Base-by-base conservation (phyloP, 2,329 filamentous ascomycete genomes). In the Xylaria sp. region DNA sequence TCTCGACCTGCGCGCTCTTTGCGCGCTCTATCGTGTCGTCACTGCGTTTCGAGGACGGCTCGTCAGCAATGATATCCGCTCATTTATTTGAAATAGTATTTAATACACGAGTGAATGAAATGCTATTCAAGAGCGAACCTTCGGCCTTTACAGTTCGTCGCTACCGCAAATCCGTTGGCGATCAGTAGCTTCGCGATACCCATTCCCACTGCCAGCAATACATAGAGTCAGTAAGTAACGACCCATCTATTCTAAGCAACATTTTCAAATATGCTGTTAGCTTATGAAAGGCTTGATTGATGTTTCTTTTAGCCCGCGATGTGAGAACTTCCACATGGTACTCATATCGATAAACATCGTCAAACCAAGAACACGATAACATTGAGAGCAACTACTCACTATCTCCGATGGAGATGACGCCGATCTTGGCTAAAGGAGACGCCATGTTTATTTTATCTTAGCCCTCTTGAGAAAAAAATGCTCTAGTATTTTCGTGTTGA, bases 11-110 rank as follows among this genome's bases (percentile, higher is more conserved):
- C 4, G 86, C 86, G 20, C 80, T 78, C 64, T 81, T 78, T 57
- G 89, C 89, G 39, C 90, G 85, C 59, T 85, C 80, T 57, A 87
- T 75, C 0, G 90, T 92, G 69, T 90, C 84, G 73, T 86, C 81
- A 75, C 88, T 89, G 71, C 49, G 18, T 31, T 18, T 25, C 7
- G 5, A 36, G 33, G 41, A 15, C 15, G 13, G n/a, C 36, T 56
- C 57, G 60, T 67, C 51, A 70, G 62, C 36, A 58, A n/a, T 15
- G 39, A 2, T 9, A 10, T 54, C 3, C 15, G 13, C 52, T 7
- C 18, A 36, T 36, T 36, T 7, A 18, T 33, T n/a, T 18, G 8
- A n/a, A n/a, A 31, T n/a, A 33, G 28, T 0, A 31, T 1, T 18
- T 7, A 8, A 18, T 20, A 3, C 10, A 48, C 7, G 41, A 20